Evolutionary conservation across 345 rosid species (phyloP).

Genomic region (Citrus reticulata): DNA sequence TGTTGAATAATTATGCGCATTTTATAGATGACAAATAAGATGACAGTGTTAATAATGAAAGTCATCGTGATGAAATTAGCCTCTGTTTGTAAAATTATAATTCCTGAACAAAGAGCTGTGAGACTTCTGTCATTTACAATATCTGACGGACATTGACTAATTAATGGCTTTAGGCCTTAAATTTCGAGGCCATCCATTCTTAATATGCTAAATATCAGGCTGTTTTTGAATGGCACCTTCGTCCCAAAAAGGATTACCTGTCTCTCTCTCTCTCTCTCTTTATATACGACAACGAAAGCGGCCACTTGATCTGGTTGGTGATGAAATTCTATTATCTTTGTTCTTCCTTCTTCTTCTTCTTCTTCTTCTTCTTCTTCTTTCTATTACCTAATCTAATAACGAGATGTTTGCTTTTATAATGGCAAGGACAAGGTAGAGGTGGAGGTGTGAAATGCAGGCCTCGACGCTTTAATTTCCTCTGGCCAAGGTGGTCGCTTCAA

Average conservation of each 20-base stretch:
- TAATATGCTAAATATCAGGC: slow-evolving; percentile 45
- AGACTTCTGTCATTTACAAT: slow-evolving; percentile 22
- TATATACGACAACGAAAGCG: slow-evolving; percentile 70
- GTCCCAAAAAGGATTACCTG: slow-evolving; percentile 78
- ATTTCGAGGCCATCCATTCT: slow-evolving; percentile 4
- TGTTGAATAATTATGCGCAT: no score
- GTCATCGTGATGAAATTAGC: slow-evolving; percentile 44
- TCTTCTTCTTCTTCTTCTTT: no score
- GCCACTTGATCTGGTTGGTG: slow-evolving; percentile 56
- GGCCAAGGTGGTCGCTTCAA: slow-evolving; percentile 38
- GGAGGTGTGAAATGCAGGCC: slow-evolving; percentile 89
- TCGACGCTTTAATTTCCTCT: slow-evolving; percentile 60
- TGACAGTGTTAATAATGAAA: no score
- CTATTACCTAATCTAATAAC: no score
- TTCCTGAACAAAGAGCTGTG: slow-evolving; percentile 97
- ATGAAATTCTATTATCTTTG: no score
- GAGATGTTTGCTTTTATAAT: slow-evolving; percentile 61
- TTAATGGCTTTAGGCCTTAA: not conserved
- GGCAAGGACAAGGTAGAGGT: slow-evolving; percentile 93
- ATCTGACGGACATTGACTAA: not conserved
- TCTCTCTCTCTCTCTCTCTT: slow-evolving; percentile 80
- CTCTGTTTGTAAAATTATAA: slow-evolving; percentile 57
- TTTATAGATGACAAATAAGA: no score
- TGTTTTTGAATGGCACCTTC: slow-evolving; percentile 74
- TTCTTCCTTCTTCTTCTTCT: no score